A percentile compares a stretch with the other conserved stretches of the same genome.
These are phyloP conservation scores for Komagataella mondaviorum DNA, from an alignment of 805 yeast genomes.

Conservation along the genomic window DNA sequence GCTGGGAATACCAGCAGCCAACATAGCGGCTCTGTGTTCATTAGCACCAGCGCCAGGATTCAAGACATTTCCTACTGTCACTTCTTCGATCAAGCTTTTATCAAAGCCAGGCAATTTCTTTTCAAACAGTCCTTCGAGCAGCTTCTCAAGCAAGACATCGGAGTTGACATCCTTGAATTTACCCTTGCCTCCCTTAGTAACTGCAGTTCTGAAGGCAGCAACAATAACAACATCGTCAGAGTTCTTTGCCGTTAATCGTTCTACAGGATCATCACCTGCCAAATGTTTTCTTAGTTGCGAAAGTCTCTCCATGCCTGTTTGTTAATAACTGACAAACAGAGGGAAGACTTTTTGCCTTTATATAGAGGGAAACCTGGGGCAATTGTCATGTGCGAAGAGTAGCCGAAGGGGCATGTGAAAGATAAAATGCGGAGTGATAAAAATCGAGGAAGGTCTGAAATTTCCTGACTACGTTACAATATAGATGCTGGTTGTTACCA, in stretches of 20 bases:
- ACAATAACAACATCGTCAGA: conserved; percentile 88
- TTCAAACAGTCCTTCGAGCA: conserved; percentile 49
- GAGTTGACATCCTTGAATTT: conserved; percentile 70
- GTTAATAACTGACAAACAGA: background rate
- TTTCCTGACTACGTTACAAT: background rate
- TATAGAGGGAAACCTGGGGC: background rate
- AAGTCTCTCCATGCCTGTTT: conserved; percentile 19
- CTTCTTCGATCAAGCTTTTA: conserved; percentile 55
- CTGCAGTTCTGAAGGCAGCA: conserved; percentile 82
- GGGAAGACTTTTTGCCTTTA: background rate
- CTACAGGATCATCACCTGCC: conserved; percentile 9
- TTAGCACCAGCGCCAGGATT: conserved; percentile 91
- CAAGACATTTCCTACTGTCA: conserved; percentile 83
- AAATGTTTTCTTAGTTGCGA: conserved; percentile 20
- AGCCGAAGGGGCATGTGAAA: background rate
- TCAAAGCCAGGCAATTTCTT: conserved; percentile 36
- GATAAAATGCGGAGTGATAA: background rate
- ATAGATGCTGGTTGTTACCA: background rate
- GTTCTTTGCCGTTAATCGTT: conserved; percentile 34
- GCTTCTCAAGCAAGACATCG: conserved; percentile 60
- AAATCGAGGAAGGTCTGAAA: background rate
- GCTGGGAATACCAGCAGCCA: conserved; percentile 85
- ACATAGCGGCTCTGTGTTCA: conserved; percentile 84
- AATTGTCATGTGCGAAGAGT: background rate
- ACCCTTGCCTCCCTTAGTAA: conserved; percentile 82